Base-by-base conservation (phyloP, 306 rosid species). In the Geum urbanum region DNA sequence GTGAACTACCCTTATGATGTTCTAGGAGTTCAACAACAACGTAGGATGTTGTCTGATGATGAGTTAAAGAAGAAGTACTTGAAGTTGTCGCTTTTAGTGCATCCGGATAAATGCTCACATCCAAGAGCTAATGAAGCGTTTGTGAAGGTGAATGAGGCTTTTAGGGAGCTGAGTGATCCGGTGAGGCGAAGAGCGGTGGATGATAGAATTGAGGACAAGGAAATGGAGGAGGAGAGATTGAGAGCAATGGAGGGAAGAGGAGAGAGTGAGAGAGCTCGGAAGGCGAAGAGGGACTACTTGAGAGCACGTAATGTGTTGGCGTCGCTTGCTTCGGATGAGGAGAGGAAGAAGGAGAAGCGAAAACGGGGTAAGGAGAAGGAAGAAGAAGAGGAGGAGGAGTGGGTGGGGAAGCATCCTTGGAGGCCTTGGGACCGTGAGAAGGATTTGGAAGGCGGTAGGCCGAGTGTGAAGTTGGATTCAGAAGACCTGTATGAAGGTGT, bases 381-480 rank as follows among this genome's bases (percentile, higher is more conserved):
- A 72, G 76, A 64, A 59, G 37, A 62, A 15, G 86, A 75, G 63
- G 86, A 85, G 63, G 91, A 89, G 70, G 89, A 90, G 0, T 90
- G 98, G 94, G 84, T 70, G 72, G 94, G 92, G 75, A 83, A 88
- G 68, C 96, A 92, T 85, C 97, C 96, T 35, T 88, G 98, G 96
- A 92, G 88, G 81, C 98, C 97, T 72, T 90, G 96, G 96, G 97
- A 92, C 78, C 90, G 97, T 63, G 97, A 92, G 72, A 90, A 85
- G 82, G 98, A 90, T 75, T 80, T 90, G 76, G 62, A 82, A 3
- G 89, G 94, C 62, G 97, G 97, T 74, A 83, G 96, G 80, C 74
- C 85, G 66, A 82, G 44, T 75, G 52, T 90, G 58, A 86, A 87
- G 40, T 46, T 92, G 8, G 97, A 90, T 82, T 62, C 90, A 4